phyloP scores from a whole-genome alignment of 2,329 filamentous ascomycete species.

The Monosporascus sp. region DNA sequence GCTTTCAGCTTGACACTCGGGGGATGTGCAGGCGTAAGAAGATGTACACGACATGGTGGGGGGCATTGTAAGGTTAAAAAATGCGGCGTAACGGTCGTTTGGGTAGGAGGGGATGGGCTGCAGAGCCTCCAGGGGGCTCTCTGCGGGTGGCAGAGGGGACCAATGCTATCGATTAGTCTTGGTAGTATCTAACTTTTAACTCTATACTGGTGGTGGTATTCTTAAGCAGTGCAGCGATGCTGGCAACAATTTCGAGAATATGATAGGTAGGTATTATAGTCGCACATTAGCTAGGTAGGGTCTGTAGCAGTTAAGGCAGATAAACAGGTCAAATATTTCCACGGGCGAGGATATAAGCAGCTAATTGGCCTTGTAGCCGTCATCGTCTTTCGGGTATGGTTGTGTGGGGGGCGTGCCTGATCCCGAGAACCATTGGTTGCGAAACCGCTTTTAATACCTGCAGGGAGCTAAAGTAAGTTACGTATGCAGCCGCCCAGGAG shows the following conservation, averaged over 20 bases:
- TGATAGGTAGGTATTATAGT: neutral
- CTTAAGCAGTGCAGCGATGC: neutral
- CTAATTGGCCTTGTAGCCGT: neutral
- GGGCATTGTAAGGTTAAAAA: neutral
- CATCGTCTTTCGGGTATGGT: neutral
- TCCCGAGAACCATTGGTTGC: neutral
- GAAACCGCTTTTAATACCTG: too few relatives aligned
- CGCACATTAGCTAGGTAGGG: neutral
- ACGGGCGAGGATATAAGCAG: neutral
- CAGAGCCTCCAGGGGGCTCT: neutral
- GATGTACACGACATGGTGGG: conserved; percentile 26
- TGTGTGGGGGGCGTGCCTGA: neutral
- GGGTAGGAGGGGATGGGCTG: neutral
- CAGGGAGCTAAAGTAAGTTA: too few relatives aligned
- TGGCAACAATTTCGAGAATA: neutral
- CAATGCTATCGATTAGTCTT: neutral
- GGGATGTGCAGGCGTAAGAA: conserved; percentile 20
- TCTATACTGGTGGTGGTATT: neutral
- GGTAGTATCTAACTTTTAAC: neutral
- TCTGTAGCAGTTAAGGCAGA: neutral
- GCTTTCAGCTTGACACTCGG: conserved; percentile 30
- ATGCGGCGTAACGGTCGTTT: neutral
- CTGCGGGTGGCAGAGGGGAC: neutral
- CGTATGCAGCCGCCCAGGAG: too few relatives aligned
- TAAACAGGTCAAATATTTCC: neutral